A percentile compares a stretch with the other conserved stretches of the same genome.
phyloP scores from a whole-genome alignment of 2,329 filamentous ascomycete species.

The Pyricularia grisea region DNA sequence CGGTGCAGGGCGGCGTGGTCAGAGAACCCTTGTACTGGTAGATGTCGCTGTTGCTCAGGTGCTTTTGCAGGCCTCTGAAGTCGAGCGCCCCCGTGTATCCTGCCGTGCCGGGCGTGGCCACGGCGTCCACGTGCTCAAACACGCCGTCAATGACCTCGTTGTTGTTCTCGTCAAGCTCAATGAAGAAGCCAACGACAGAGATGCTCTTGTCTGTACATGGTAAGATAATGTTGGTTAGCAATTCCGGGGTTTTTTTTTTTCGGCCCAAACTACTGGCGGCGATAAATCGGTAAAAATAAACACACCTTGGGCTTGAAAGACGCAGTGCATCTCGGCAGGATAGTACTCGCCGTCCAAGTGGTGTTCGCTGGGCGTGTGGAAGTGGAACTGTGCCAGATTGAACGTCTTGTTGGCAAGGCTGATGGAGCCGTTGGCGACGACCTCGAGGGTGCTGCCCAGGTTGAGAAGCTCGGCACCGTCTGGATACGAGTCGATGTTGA shows the following conservation, averaged over 20 bases:
- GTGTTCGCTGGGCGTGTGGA: constrained; percentile 53
- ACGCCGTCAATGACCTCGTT: constrained; percentile 25
- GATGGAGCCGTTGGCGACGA: constrained; percentile 37
- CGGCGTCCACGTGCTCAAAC: constrained; percentile 26
- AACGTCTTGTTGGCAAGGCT: constrained; percentile 28
- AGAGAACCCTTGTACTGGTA: constrained; percentile 44
- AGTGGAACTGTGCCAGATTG: constrained; percentile 45
- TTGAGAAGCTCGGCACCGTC: constrained; percentile 36
- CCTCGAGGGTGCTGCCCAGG: constrained; percentile 41
- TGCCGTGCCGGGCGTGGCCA: constrained; percentile 26
- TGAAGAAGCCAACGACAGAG: constrained; percentile 27
- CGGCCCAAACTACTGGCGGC: too few relatives aligned
- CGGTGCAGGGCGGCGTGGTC: constrained; percentile 53
- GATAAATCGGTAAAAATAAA: not conserved
- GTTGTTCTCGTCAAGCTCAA: constrained; percentile 19
- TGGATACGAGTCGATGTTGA: constrained; percentile 25
- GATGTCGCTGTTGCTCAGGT: constrained; percentile 1
- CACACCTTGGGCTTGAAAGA: constrained; percentile 23
- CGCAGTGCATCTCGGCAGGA: constrained; percentile 31
- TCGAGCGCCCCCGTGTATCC: constrained; percentile 27
- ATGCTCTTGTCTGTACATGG: constrained; percentile 19
- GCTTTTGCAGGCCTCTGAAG: constrained; percentile 24
- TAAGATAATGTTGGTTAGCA: not conserved
- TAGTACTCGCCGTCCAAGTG: constrained; percentile 32
- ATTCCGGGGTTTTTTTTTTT: too few relatives aligned